Base-by-base conservation (phyloP, 192 early-diverging fungal species). In the Podila epicladia region DNA sequence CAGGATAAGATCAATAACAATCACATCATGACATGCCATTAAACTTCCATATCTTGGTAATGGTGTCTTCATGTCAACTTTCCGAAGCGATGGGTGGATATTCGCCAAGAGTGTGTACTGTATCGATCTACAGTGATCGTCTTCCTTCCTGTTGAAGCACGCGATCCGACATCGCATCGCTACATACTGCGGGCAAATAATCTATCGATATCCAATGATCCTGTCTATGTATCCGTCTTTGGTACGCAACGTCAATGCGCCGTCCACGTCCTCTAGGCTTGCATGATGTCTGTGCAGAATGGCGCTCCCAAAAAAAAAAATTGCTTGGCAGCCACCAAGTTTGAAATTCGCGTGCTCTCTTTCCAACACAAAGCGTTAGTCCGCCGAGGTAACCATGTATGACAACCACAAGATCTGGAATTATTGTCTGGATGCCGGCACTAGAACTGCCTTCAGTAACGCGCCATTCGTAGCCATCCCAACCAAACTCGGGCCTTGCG, bases 81-180 rank as follows among this genome's bases (percentile, higher is more conserved):
- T 68, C 59, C 55, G 62, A 64, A 84, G 67, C 19, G 76, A 65
- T 7, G 74, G 69, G 62, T 71, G 74, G 32, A 65, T 62, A 72
- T 84, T 80, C 0, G 38, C 69, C 48, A 84, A 57, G 65, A 74
- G 68, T 22, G 64, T 49, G 45, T 48, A 69, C 59, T 69, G 59
- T 57, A 84, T 60, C 31, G 64, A 79, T 60, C 69, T 74, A 60
- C 69, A 67, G 62, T 75, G 72, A 60, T 72, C n/a, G 35, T 79
- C 75, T 20, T 74, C 72, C 51, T 63, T 74, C 33, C 69, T 72
- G 58, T 59, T 62, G 67, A 83, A 72, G 69, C 35, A 64, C 33
- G 5, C 0, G 19, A 1, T 55, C 65, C 65, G 2, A 68, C 51
- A 68, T 64, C 59, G 26, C 32, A 62, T 37, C 60, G 2, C 37